Conservation (phyloP, 371 early-diverging fungal genomes). For the Saksenaea vasiformis region DNA sequence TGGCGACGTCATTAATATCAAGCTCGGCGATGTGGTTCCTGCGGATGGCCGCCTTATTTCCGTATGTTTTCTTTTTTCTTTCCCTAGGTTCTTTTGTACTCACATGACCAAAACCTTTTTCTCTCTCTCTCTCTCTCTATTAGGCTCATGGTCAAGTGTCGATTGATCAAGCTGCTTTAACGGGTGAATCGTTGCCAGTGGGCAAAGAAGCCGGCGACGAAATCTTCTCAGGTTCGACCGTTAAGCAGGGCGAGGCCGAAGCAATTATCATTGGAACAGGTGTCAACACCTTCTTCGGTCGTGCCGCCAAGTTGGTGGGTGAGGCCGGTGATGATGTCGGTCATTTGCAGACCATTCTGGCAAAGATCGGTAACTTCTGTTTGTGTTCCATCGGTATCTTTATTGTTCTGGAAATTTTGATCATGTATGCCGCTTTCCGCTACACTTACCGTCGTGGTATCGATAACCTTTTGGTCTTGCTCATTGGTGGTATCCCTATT, state of each 20-base stretch:
- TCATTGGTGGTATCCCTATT: conserved; percentile 80
- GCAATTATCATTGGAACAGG: conserved; percentile 89
- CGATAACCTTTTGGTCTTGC: conserved; percentile 72
- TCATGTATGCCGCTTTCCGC: conserved; percentile 80
- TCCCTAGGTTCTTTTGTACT: not conserved
- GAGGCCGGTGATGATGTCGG: conserved; percentile 80
- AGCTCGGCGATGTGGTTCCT: conserved; percentile 79
- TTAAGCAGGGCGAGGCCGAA: conserved; percentile 91
- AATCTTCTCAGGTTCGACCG: conserved; percentile 78
- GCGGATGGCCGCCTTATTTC: conserved; percentile 71
- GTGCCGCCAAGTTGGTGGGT: conserved; percentile 81
- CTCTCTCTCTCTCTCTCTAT: not conserved
- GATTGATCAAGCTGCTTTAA: conserved; percentile 82
- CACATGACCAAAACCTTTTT: conserved; percentile 34
- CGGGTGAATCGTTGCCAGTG: conserved; percentile 80
- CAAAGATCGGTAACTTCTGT: conserved; percentile 90
- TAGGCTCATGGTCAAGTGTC: conserved; percentile 48
- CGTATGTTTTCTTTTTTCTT: conserved; percentile 31
- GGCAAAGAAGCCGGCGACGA: conserved; percentile 71
- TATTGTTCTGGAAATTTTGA: conserved; percentile 76
- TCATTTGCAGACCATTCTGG: conserved; percentile 85
- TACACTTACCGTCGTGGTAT: conserved; percentile 69
- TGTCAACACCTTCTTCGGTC: conserved; percentile 86
- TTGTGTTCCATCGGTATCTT: conserved; percentile 69
- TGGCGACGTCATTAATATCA: conserved; percentile 74